These are phyloP conservation scores for Physaria fendleri DNA, from an alignment of 345 rosid species.

Conservation along the genomic window DNA sequence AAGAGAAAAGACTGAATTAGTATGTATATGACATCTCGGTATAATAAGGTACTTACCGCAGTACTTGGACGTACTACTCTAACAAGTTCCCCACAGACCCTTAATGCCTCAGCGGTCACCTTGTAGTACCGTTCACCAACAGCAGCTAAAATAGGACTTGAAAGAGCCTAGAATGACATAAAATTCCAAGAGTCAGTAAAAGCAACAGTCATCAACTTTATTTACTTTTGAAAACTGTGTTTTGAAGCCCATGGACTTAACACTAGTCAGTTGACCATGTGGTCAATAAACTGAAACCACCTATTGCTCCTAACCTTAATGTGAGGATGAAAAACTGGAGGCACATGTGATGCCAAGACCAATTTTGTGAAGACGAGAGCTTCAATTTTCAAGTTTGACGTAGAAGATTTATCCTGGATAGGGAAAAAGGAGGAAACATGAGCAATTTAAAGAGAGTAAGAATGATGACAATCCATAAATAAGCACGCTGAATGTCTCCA, in stretches of 20 bases:
- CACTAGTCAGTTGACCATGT: no score
- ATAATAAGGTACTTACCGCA: constrained; percentile 44
- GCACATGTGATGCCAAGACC: no score
- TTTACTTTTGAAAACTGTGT: neutral
- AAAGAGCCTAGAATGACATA: constrained; percentile 59
- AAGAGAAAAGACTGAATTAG: constrained; percentile 6
- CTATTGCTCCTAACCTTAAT: no score
- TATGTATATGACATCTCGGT: constrained; percentile 1
- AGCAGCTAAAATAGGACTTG: constrained; percentile 88
- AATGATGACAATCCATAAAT: no score
- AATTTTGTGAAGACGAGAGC: no score
- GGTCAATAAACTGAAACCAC: no score
- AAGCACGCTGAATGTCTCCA: no score
- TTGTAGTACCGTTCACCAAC: constrained; percentile 98
- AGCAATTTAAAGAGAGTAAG: no score
- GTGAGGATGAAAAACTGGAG: no score
- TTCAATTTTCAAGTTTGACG: no score
- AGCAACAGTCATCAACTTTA: neutral
- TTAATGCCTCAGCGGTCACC: constrained; percentile 97
- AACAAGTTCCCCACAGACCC: constrained; percentile 97
- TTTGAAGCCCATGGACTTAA: neutral
- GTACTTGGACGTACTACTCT: constrained; percentile 79
- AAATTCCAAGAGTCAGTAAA: neutral
- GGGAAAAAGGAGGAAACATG: no score
- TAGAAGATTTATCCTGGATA: no score